Evolutionary conservation across 345 rosid genomes (phyloP).

Genomic region (Lepidium sativum): DNA sequence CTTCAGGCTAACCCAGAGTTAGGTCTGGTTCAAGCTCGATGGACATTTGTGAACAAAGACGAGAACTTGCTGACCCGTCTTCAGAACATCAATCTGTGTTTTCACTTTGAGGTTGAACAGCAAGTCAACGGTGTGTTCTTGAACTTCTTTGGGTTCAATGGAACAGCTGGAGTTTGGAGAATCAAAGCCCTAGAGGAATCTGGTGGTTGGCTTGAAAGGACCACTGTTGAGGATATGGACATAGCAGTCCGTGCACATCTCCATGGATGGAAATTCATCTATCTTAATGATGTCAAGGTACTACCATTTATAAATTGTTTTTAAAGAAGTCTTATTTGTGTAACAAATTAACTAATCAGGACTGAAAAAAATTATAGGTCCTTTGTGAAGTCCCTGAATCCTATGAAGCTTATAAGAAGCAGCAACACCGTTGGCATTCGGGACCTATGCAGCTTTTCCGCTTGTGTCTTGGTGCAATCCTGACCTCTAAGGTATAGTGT

Average conservation of each 20-base stretch:
- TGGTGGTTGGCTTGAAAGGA: constrained; percentile 91
- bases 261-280: constrained; percentile 81
- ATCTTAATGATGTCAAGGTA: constrained; percentile 78
- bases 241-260: constrained; percentile 88
- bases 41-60: constrained; percentile 80
- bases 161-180: constrained; percentile 91
- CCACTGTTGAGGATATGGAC: constrained; percentile 87
- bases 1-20: constrained; percentile 57
- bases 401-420: constrained; percentile 87
- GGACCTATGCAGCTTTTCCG: constrained; percentile 95
- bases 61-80: constrained; percentile 83
- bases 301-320: neutral
- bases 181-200: constrained; percentile 80
- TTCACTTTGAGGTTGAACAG: constrained; percentile 82
- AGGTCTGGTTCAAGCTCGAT: constrained; percentile 76
- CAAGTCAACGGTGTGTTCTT: constrained; percentile 71
- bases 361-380: constrained; percentile 34
- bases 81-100: constrained; percentile 72
- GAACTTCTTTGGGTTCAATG: constrained; percentile 87
- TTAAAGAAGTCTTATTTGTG: neutral
- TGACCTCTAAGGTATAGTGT: constrained; percentile 62
- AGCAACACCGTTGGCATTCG: constrained; percentile 92
- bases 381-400: constrained; percentile 88
- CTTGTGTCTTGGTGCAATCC: constrained; percentile 65
- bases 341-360: neutral